Conservation (phyloP, 2,329 filamentous ascomycete genomes). For the Colletotrichum siamense region DNA sequence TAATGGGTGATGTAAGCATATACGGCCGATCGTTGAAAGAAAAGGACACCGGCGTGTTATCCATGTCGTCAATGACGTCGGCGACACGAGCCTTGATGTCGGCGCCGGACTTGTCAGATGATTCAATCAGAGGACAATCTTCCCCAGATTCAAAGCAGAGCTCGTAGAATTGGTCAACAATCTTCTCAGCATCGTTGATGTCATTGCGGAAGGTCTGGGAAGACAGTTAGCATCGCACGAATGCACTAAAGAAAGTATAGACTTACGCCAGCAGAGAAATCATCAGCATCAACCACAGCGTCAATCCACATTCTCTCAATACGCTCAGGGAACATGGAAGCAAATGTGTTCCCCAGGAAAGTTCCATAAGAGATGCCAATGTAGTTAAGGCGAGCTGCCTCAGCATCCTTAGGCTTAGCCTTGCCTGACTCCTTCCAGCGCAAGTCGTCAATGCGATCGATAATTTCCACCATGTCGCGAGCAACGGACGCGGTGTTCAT, state of each 20-base stretch:
- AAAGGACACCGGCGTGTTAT: slow-evolving; percentile 28
- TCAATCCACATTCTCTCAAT: slow-evolving; percentile 42
- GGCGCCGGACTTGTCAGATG: slow-evolving; percentile 27
- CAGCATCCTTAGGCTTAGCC: background rate
- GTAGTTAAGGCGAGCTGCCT: slow-evolving; percentile 37
- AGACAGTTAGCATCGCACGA: accelerated
- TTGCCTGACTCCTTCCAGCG: background rate
- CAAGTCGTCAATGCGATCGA: slow-evolving; percentile 34
- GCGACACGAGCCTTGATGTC: slow-evolving; percentile 37
- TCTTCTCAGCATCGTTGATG: slow-evolving; percentile 39
- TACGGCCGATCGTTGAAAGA: slow-evolving; percentile 23
- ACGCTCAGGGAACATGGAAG: slow-evolving; percentile 37
- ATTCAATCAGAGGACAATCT: slow-evolving; percentile 31
- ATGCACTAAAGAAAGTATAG: accelerated
- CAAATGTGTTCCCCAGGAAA: slow-evolving; percentile 36
- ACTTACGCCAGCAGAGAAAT: slow-evolving; percentile 30
- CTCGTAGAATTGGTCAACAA: slow-evolving; percentile 37
- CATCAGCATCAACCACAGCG: slow-evolving; percentile 30
- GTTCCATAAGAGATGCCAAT: slow-evolving; percentile 49
- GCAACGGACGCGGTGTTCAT: slow-evolving; percentile 36
- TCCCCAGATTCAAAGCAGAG: slow-evolving; percentile 37
- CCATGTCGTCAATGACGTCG: slow-evolving; percentile 32
- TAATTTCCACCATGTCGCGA: slow-evolving; percentile 37
- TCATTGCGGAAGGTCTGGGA: slow-evolving; percentile 37
- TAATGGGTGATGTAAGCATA: slow-evolving; percentile 33